Evolutionary conservation across 805 yeast species (phyloP).

Genomic region (Schizosaccharomyces pombe): DNA sequence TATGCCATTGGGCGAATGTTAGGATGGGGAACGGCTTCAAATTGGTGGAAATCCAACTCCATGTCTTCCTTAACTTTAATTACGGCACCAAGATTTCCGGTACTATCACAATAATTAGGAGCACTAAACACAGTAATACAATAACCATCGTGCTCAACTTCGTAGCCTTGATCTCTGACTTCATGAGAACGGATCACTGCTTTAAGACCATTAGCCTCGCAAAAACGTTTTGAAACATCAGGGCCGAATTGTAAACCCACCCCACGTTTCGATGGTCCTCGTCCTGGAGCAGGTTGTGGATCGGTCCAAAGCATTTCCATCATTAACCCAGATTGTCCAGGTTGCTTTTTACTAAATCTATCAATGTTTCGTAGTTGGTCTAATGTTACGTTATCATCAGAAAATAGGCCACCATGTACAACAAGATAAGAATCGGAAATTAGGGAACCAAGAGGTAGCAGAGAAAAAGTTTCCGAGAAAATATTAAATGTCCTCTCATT

Average conservation of each 20-base stretch:
- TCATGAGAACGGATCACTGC: constrained; percentile 86
- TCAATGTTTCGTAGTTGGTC: constrained; percentile 52
- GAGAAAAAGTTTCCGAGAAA: constrained; percentile 66
- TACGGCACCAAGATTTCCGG: constrained; percentile 77
- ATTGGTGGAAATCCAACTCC: constrained; percentile 26
- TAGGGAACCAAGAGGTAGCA: constrained; percentile 65
- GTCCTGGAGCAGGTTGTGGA: constrained; percentile 59
- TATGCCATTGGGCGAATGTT: constrained; percentile 69
- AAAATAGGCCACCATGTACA: constrained; percentile 89
- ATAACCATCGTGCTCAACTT: constrained; percentile 63
- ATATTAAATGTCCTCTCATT: constrained; percentile 55
- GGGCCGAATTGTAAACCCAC: constrained; percentile 94
- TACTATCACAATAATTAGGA: constrained; percentile 72
- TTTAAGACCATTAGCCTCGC: constrained; percentile 43
- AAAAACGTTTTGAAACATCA: constrained; percentile 63
- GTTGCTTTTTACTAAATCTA: constrained; percentile 43
- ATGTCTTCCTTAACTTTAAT: constrained; percentile 41
- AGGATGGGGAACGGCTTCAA: constrained; percentile 75
- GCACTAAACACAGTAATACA: constrained; percentile 92
- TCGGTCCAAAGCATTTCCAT: constrained; percentile 97
- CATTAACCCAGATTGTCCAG: constrained; percentile 74
- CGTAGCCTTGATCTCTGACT: constrained; percentile 78
- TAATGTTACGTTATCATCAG: constrained; percentile 45
- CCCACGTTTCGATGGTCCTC: constrained; percentile 80
- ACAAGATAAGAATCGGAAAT: constrained; percentile 60